A percentile compares a stretch with the other conserved stretches of the same genome.
Evolutionary conservation across 2,329 filamentous ascomycete genomes (phyloP).

Genomic region (Xylaria sp.): DNA sequence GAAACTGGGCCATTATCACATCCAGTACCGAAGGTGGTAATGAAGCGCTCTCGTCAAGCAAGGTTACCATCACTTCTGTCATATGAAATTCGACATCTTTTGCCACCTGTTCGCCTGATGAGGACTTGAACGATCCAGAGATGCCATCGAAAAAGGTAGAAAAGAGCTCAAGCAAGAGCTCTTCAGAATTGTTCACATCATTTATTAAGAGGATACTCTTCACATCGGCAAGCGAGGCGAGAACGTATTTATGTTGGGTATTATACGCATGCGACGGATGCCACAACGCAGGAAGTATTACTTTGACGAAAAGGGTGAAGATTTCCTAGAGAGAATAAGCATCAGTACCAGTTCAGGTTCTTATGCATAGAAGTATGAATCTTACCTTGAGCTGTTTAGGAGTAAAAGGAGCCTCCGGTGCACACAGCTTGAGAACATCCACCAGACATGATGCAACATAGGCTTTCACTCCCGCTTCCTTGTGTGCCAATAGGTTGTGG

Average conservation of each 20-base stretch:
- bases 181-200: slow-evolving; percentile 82
- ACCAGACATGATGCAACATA: slow-evolving; percentile 89
- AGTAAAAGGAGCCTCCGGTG: slow-evolving; percentile 93
- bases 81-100: slow-evolving; percentile 96
- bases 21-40: slow-evolving; percentile 86
- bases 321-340: slow-evolving; percentile 70
- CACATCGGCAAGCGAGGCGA: slow-evolving; percentile 86
- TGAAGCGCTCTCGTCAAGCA: slow-evolving; percentile 83
- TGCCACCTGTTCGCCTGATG: slow-evolving; percentile 79
- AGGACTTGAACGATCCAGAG: slow-evolving; percentile 74
- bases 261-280: slow-evolving; percentile 91
- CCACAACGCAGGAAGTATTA: slow-evolving; percentile 82
- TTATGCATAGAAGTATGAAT: slow-evolving; percentile 7
- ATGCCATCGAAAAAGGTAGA: slow-evolving; percentile 91
- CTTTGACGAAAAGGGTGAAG: slow-evolving; percentile 85
- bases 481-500: slow-evolving; percentile 83
- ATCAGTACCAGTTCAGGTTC: slow-evolving; percentile 32
- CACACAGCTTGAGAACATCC: slow-evolving; percentile 90
- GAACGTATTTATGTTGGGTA: slow-evolving; percentile 87
- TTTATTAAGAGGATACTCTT: slow-evolving; percentile 93
- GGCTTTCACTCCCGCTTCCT: slow-evolving; percentile 90
- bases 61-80: slow-evolving; percentile 79
- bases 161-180: slow-evolving; percentile 81
- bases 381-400: slow-evolving; percentile 85
- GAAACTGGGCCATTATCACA: slow-evolving; percentile 92